Evolutionary conservation across 305 asterid genomes (phyloP).

Genomic region (Plantago rigida): DNA sequence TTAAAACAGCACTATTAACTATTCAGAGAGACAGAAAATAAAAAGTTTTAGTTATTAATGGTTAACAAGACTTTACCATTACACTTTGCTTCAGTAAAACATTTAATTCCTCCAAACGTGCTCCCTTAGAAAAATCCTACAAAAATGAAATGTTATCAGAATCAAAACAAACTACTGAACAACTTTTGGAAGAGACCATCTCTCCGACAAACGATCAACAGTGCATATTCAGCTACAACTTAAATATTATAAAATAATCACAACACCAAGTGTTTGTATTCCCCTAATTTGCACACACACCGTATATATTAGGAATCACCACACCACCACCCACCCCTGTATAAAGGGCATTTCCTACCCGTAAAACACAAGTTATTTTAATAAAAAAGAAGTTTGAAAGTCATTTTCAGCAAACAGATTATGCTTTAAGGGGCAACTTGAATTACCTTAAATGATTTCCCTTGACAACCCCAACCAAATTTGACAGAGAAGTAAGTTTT

Average conservation of each 20-base stretch:
- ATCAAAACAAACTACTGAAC: not conserved
- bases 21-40: conserved; percentile 13
- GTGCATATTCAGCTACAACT: too few relatives aligned
- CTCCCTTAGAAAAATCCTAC: conserved; percentile 88
- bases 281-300: too few relatives aligned
- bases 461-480: conserved; percentile 46
- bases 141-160: conserved; percentile 24
- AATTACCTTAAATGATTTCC: conserved; percentile 61
- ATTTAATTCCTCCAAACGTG: conserved; percentile 81
- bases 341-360: too few relatives aligned
- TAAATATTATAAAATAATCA: too few relatives aligned
- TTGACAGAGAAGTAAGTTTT: conserved; percentile 63
- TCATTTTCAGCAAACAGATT: conserved; percentile 3
- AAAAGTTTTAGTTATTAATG: not conserved
- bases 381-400: not conserved
- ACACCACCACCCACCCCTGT: too few relatives aligned
- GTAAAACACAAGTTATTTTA: too few relatives aligned
- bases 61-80: conserved; percentile 48
- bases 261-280: too few relatives aligned
- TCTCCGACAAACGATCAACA: too few relatives aligned
- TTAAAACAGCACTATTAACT: not conserved
- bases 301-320: too few relatives aligned
- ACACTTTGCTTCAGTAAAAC: conserved; percentile 77
- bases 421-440: conserved; percentile 17
- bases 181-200: too few relatives aligned